These are phyloP conservation scores for Malus hybrid DNA, from an alignment of 331 rosid genomes.

Conservation along the genomic window DNA sequence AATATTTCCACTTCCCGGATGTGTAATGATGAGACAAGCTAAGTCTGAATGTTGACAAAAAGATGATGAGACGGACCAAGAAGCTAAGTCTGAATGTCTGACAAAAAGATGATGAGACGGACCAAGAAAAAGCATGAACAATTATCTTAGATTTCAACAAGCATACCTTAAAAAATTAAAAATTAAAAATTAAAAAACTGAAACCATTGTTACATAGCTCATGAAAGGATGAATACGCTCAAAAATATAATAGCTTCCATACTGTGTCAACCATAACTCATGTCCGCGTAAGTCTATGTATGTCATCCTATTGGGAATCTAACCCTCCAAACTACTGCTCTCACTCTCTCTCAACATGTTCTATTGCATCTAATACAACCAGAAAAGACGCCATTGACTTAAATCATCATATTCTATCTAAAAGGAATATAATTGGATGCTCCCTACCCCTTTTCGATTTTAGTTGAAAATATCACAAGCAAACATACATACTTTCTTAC, in stretches of 20 bases:
- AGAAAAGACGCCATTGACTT: not conserved
- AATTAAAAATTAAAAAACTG: not conserved
- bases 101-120: not conserved
- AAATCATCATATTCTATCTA: not conserved
- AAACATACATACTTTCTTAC: not conserved
- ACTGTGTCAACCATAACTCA: not conserved
- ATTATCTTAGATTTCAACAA: not conserved
- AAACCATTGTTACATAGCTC: not conserved
- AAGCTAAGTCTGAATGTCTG: not conserved
- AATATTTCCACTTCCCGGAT: conserved; percentile 11
- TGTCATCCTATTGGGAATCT: not conserved
- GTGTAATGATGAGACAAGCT: not conserved
- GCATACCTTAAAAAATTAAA: not conserved
- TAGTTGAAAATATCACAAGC: not conserved
- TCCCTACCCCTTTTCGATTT: not conserved
- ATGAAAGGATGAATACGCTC: not conserved
- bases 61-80: too few species aligned
- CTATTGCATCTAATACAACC: not conserved
- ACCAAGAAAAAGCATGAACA: not conserved
- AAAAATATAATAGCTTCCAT: not conserved
- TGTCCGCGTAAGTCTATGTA: not conserved
- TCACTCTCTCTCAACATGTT: not conserved
- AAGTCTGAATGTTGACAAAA: not conserved
- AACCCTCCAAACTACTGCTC: not conserved
- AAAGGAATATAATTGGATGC: not conserved